Percentiles rank a stretch among this genome's conserved stretches.
Evolutionary conservation across 768 basidiomycete species (phyloP).

Genomic region (Dentipellis sp.): DNA sequence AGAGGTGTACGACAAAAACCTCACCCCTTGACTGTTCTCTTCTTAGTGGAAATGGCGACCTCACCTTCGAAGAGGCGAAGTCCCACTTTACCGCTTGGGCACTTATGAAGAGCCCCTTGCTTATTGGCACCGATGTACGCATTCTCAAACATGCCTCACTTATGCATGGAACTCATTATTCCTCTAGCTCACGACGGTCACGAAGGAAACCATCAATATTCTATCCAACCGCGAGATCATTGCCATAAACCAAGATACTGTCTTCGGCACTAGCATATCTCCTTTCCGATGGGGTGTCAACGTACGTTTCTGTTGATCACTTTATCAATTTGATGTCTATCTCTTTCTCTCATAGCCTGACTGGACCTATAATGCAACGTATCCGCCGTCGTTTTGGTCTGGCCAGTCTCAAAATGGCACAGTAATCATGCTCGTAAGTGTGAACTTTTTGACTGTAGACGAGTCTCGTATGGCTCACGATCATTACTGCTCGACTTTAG

Average conservation of each 20-base stretch:
- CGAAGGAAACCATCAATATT: slow-evolving; percentile 41
- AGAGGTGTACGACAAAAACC: too few species aligned
- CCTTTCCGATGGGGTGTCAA: slow-evolving; percentile 66
- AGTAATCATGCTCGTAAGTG: slow-evolving; percentile 53
- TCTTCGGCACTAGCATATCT: slow-evolving; percentile 48
- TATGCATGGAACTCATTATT: not conserved
- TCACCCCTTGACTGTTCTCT: not conserved
- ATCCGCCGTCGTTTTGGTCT: slow-evolving; percentile 68
- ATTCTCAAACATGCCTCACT: not conserved
- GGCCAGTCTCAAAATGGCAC: slow-evolving; percentile 57
- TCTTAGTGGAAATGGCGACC: slow-evolving; percentile 49
- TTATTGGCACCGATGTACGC: slow-evolving; percentile 51
- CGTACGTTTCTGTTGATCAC: slow-evolving; percentile 26
- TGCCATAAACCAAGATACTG: slow-evolving; percentile 61
- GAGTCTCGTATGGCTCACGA: too few species aligned
- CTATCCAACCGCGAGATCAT: slow-evolving; percentile 56
- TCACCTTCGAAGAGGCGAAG: slow-evolving; percentile 56
- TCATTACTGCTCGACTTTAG: not conserved
- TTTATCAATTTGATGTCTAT: not conserved
- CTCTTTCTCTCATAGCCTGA: slow-evolving; percentile 20
- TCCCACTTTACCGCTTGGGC: slow-evolving; percentile 70
- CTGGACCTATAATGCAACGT: slow-evolving; percentile 30
- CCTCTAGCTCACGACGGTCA: slow-evolving; percentile 39
- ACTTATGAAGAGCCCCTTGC: slow-evolving; percentile 57
- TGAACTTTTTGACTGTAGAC: not conserved